Base-by-base conservation (phyloP, 768 basidiomycete genomes). In the Mycena indigotica region DNA sequence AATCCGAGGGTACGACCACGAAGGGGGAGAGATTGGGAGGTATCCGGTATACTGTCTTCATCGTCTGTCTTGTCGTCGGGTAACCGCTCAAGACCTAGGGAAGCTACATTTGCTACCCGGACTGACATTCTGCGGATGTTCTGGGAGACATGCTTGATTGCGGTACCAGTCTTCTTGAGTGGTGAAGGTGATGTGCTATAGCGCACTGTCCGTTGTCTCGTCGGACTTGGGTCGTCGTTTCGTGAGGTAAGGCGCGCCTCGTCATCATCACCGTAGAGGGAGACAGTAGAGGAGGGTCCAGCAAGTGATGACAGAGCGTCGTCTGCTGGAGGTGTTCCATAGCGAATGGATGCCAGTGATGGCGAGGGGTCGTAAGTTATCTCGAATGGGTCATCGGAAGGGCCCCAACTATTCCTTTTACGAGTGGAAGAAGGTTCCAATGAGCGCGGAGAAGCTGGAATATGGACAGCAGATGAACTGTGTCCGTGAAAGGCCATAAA, bases 101-200 rank as follows among this genome's bases (percentile, higher is more conserved):
- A 84, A 6, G 83, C 84, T 54, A 95, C 70, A 67, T 92, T 93
- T 41, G 91, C 92, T n/a, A 95, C 91, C 16, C 93, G 85, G 57
- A 88, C 68, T 10, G 89, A 91, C 49, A 86, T 85, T 21, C 87
- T 78, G 13, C 82, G 78, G 5, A 91, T 60, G 55, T 76, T 83
- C 55, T 78, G 77, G 16, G 83, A 83, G 26, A 89, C 79, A 26
- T 78, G 74, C 64, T 80, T 83, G 48, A 91, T 72, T 10, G 81
- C 84, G 0, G 81, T 79, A 2, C 84, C 82, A 2, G 87, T 84
- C 62, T 78, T 84, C 58, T 82, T 83, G 24, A 89, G 67, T 1
- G 88, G 84, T 0, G 86, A 87, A 5, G 84, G 75, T 0, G 80
- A 69, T 0, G 75, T 59, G 60, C 76, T 82, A 64, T 89, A 88